Conservation (phyloP, 1,284 basidiomycete species). For the Xanthoconium separans region DNA sequence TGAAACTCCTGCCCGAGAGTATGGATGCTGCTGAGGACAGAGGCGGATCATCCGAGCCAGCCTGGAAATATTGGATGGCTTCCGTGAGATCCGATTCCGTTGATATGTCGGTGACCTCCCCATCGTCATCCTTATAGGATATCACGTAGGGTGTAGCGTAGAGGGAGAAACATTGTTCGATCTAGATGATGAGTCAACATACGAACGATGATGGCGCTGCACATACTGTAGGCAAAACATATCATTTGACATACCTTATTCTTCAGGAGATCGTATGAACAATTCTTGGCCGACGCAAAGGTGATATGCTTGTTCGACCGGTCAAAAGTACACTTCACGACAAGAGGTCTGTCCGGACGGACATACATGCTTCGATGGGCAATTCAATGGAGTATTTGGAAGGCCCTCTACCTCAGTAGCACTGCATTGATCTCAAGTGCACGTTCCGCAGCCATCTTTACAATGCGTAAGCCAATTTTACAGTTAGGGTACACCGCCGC, state of each 20-base stretch:
- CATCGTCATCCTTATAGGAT: conserved; percentile 85
- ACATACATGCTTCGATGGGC: conserved; percentile 29
- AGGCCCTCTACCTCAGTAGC: neutral
- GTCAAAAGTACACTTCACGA: conserved; percentile 80
- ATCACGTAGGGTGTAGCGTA: conserved; percentile 67
- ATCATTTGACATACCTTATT: conserved; percentile 49
- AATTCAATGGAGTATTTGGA: conserved; percentile 3
- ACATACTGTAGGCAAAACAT: neutral
- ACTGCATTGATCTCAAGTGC: conserved; percentile 3
- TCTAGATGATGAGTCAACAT: conserved; percentile 40
- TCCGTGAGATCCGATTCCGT: conserved; percentile 78
- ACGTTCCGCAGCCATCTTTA: conserved; percentile 24
- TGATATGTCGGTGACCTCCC: conserved; percentile 67
- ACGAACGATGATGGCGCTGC: neutral
- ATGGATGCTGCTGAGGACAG: conserved; percentile 70
- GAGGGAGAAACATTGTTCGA: conserved; percentile 82
- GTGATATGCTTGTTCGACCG: conserved; percentile 71
- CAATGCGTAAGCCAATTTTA: conserved; percentile 3
- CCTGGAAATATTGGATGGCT: conserved; percentile 82
- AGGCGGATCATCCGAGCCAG: conserved; percentile 64
- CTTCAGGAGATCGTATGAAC: conserved; percentile 69
- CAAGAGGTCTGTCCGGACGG: conserved; percentile 63
- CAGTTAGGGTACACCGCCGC: too few species aligned
- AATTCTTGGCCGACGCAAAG: conserved; percentile 74
- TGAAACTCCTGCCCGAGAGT: conserved; percentile 68